Base-by-base conservation (phyloP, 108 stramenopile genomes). In the Cyclotella atomus region DNA sequence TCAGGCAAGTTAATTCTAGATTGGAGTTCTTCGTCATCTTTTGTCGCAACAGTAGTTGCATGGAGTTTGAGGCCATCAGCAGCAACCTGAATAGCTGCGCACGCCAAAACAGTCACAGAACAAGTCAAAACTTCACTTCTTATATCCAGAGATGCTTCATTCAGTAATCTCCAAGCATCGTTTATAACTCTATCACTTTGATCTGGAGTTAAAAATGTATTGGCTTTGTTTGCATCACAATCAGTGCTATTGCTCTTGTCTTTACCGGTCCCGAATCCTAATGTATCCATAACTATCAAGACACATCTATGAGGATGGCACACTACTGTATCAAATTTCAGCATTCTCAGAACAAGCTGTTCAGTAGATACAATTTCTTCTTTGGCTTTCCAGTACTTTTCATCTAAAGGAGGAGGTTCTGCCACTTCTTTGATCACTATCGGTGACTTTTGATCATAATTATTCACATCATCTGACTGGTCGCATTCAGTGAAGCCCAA, bases 231-330 rank as follows among this genome's bases (percentile, higher is more conserved):
- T 55, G 21, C 2, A 34, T 70, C 21, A 20, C 62, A 36, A 24
- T 2, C 62, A 24, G 45, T 19, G 41, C 47, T 23, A 24, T 38
- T 6, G 30, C 27, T 10, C 23, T 52, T 59, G 2, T 65, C n/a
- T 19, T 5, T 45, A 5, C 67, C 68, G 35, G 17, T 69, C 20
- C 78, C 75, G 52, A 77, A 82, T 24, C 72, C 61, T 20, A 82
- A 33, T 32, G 71, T 73, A 29, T 82, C 82, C 82, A 77, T 78
- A 5, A 78, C 41, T 20, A 77, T 44, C 33, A 75, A 47, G 16
- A 91, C 88, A 45, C 85, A 86, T 47, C 93, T 84, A 65, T 94
- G 88, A 2, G 93, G 93, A 77, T 86, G 83, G 21, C 84, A 83
- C 17, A 94, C 89, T 21, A 59, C 64, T 2, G 79, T 60, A 83